Conservation (phyloP, 495 filamentous ascomycete genomes). For the Platismatia glauca region DNA sequence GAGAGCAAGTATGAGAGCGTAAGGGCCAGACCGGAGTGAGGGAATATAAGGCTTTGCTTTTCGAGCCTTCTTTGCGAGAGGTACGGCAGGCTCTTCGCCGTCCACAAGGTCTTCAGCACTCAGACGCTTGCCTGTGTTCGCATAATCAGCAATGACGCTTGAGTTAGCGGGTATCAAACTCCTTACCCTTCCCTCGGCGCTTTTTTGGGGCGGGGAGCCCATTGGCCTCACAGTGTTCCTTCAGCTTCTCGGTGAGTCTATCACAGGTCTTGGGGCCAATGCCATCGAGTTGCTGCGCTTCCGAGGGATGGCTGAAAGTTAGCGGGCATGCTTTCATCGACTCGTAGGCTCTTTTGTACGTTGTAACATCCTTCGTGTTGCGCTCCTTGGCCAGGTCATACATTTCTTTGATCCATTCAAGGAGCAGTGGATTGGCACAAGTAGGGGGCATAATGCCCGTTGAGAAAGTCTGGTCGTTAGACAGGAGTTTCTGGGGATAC, state of each 20-base stretch:
- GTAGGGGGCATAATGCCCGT: neutral
- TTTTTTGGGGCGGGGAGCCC: conserved; percentile 59
- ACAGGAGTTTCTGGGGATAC: neutral
- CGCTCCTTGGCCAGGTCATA: conserved; percentile 61
- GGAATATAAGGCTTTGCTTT: conserved; percentile 67
- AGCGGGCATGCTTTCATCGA: conserved; percentile 74
- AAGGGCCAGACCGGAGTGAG: conserved; percentile 59
- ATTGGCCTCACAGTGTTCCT: conserved; percentile 58
- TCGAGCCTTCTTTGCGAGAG: conserved; percentile 52
- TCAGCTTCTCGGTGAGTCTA: conserved; percentile 59
- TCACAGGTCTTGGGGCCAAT: conserved; percentile 63
- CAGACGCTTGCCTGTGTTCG: conserved; percentile 33
- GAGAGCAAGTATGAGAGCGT: conserved; percentile 64
- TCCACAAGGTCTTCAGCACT: conserved; percentile 34
- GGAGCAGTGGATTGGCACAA: conserved; percentile 66
- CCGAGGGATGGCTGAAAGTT: conserved; percentile 62
- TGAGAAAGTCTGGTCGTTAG: neutral
- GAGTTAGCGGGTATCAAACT: neutral
- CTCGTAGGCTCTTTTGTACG: conserved; percentile 74
- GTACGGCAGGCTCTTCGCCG: conserved; percentile 24
- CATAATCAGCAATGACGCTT: neutral
- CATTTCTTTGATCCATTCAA: conserved; percentile 74
- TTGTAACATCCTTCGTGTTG: conserved; percentile 59
- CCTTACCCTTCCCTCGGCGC: conserved; percentile 7
- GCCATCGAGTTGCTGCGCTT: conserved; percentile 62